These are phyloP conservation scores for Pestalotiopsis sp. DNA, from an alignment of 2,329 filamentous ascomycete species.

Conservation along the genomic window DNA sequence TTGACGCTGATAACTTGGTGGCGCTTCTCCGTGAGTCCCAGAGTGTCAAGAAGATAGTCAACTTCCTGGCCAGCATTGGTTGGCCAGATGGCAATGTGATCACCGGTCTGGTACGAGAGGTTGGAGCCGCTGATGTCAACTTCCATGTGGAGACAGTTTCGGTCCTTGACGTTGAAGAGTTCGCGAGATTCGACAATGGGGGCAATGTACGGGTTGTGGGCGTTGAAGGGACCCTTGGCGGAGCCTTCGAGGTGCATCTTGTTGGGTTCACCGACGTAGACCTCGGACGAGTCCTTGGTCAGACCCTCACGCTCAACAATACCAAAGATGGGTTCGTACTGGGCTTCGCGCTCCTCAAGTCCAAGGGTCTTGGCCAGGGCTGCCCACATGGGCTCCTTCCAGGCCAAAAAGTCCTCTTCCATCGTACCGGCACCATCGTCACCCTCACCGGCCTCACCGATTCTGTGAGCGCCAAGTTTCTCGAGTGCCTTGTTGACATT, in stretches of 20 bases:
- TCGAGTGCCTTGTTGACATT: slow-evolving; percentile 81
- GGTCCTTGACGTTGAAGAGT: slow-evolving; percentile 83
- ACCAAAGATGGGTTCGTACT: slow-evolving; percentile 91
- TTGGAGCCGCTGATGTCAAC: slow-evolving; percentile 89
- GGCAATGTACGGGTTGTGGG: slow-evolving; percentile 96
- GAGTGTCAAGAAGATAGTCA: slow-evolving; percentile 80
- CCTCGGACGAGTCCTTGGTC: slow-evolving; percentile 73
- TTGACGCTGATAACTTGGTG: slow-evolving; percentile 86
- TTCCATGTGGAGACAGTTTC: slow-evolving; percentile 97
- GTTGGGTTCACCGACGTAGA: slow-evolving; percentile 96
- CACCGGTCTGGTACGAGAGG: slow-evolving; percentile 91
- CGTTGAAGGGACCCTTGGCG: slow-evolving; percentile 88
- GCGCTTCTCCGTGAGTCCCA: slow-evolving; percentile 76
- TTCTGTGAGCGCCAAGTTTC: slow-evolving; percentile 80
- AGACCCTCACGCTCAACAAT: slow-evolving; percentile 77
- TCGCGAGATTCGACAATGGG: slow-evolving; percentile 90
- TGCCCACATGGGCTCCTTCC: slow-evolving; percentile 99
- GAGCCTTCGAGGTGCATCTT: slow-evolving; percentile 89
- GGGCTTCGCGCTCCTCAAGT: slow-evolving; percentile 90
- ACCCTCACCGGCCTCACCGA: slow-evolving; percentile 89
- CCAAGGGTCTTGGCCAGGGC: slow-evolving; percentile 81
- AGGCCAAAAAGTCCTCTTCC: slow-evolving; percentile 98
- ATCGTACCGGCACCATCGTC: slow-evolving; percentile 98
- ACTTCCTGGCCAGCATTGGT: slow-evolving; percentile 93
- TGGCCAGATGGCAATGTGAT: slow-evolving; percentile 97